Base-by-base conservation (phyloP, 2,329 filamentous ascomycete genomes). In the Pestalotiopsis sp. region DNA sequence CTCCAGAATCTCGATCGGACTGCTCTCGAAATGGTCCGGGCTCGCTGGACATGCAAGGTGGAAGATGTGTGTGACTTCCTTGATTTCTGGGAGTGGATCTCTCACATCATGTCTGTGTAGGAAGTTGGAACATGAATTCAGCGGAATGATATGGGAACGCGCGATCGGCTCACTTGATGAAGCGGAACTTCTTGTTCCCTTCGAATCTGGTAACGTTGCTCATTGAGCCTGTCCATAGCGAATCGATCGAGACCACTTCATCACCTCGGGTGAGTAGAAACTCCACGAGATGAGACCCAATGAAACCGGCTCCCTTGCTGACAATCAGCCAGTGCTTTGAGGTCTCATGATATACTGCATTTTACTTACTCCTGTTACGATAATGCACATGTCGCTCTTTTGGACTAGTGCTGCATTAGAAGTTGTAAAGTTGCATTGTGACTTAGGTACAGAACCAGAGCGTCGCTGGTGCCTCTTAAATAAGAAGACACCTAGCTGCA, bases 31-130 rank as follows among this genome's bases (percentile, higher is more conserved):
- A 12, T 41, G 52, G n/a, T 65, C 56, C 7, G 67, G 67, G 36
- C 67, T 68, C 12, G 67, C 67, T 1, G 67, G 67, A 38, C 67
- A 68, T 14, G 61, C 67, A 7, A 68, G 61, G 25, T 68, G 67
- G 25, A 65, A 68, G 36, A 68, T 65, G 23, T 41, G 36, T 45
- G 61, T 64, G 4, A 49, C 59, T 20, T 14, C 59, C 3, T 12
- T 25, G 23, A 61, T 38, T 4, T 61, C 20, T 17, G 59, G 59
- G 13, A 38, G 23, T 2, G 59, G 31, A 14, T 61, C 11, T 61
- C 59, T 61, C 27, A 61, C 59, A 38, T 61, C 59, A 4, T 61
- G 59, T 6, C 59, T 61, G 20, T 58, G 20, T 23, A 14, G 20
- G 7, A 23, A 25, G 12, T n/a, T 58, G 4, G 14, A 20, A 25